A percentile compares a stretch with the other conserved stretches of the same genome.
Evolutionary conservation across 1,139 yeast genomes (phyloP).

Genomic region (Kodamaea suecica): DNA sequence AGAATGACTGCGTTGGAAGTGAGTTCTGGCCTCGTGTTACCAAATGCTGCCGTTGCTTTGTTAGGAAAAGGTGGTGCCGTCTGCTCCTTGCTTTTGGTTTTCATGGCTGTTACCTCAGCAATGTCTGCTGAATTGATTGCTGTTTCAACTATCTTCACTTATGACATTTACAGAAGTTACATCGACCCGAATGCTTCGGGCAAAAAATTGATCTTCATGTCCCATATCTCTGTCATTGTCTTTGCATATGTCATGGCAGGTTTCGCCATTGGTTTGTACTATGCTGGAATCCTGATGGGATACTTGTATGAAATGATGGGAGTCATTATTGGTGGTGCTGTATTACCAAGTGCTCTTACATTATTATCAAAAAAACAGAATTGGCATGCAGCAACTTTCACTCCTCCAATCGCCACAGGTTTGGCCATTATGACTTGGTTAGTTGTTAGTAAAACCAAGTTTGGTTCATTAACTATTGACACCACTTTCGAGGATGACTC

Average conservation of each 20-base stretch:
- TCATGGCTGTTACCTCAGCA: slow-evolving; percentile 80
- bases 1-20: slow-evolving; percentile 65
- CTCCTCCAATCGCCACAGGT: slow-evolving; percentile 62
- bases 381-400: slow-evolving; percentile 52
- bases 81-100: slow-evolving; percentile 69
- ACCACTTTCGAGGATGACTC: slow-evolving; percentile 76
- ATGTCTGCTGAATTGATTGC: slow-evolving; percentile 88
- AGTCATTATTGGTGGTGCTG: slow-evolving; percentile 81
- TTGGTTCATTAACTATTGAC: slow-evolving; percentile 53
- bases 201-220: slow-evolving; percentile 60
- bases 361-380: slow-evolving; percentile 69
- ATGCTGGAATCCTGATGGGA: slow-evolving; percentile 84
- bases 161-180: slow-evolving; percentile 79
- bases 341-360: slow-evolving; percentile 70
- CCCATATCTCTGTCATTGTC: slow-evolving; percentile 62
- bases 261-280: slow-evolving; percentile 74
- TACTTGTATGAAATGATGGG: slow-evolving; percentile 86
- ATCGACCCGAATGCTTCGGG: slow-evolving; percentile 76
- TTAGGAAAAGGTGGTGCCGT: slow-evolving; percentile 87
- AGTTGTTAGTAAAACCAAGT: slow-evolving; percentile 52
- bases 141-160: slow-evolving; percentile 79
- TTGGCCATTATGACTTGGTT: slow-evolving; percentile 68
- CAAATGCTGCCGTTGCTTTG: slow-evolving; percentile 81
- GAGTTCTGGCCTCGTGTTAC: slow-evolving; percentile 76
- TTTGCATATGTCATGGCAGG: slow-evolving; percentile 76